Evolutionary conservation across 306 rosid species (phyloP), one percentile per base, ranked within the genome.

Genomic region (Cicer arietinum): DNA sequence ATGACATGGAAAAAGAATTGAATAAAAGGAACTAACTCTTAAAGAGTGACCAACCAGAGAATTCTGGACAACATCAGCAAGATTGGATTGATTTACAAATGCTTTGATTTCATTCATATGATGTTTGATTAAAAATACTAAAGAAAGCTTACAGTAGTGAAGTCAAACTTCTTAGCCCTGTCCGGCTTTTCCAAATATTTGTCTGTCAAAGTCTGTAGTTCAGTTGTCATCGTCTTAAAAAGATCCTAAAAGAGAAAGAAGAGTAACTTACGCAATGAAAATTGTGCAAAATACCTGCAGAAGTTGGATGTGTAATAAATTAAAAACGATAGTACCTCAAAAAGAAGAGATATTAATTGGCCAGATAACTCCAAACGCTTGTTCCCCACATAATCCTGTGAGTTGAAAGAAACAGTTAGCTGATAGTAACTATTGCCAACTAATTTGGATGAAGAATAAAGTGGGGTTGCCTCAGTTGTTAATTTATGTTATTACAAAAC

Each of bases 331-430:
- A 52, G 69, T 89, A 92, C 98, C 98, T 94, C 98, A 84, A 94
- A 94, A 53, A 91, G 91, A 46, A 94, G 86, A 63, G 97, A 88
- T 73, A 94, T 85, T 58, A 92, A 67, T 75, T 94, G 97, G 78
- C 98, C 98, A 81, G 97, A 91, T 72, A 94, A 78, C 85, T 94
- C 98, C 87, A 94, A 82, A 75, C 97, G 86, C 81, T 94, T 94
- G 85, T 94, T 94, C 52, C 98, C 98, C 73, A 94, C 98, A 84
- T 94, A 94, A 85, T 91, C 98, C 96, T 92, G 69, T 37, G 73
- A 50, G 47, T 59, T 62, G 20, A 48, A 78, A 50, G 65, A 70
- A 71, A 64, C 57, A 78, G 22, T 58, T 20, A 50, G 71, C 30
- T 13, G 64, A 59, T 69, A 41, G 54, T 77, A 77, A 40, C 45